These are phyloP conservation scores for Leccinum aurantiacum DNA, from an alignment of 768 basidiomycete genomes.

Conservation along the genomic window DNA sequence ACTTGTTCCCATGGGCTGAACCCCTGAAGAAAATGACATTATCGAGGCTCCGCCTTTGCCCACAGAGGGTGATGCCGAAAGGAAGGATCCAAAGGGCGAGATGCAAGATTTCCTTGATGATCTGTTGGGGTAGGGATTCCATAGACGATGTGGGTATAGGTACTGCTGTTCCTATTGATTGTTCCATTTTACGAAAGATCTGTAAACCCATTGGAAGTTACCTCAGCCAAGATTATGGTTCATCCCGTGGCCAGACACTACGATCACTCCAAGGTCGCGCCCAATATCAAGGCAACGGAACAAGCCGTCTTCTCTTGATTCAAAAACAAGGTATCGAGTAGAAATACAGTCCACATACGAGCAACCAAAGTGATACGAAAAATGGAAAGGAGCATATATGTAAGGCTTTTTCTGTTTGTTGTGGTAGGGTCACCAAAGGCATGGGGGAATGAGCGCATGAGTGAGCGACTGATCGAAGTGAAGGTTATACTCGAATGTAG, in stretches of 20 bases:
- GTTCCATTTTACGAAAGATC: background rate
- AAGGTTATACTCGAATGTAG: background rate
- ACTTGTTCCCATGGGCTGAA: constrained; percentile 3
- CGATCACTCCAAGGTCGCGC: background rate
- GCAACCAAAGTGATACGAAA: constrained; percentile 5
- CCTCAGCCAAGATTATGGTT: background rate
- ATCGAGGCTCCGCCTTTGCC: constrained; percentile 59
- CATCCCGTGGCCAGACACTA: background rate
- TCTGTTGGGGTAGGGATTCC: constrained; percentile 41
- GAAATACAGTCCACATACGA: constrained; percentile 5
- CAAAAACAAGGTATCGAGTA: background rate
- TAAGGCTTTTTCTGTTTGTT: background rate
- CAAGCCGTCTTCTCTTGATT: constrained; percentile 1
- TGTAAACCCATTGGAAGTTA: background rate
- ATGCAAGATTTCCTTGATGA: constrained; percentile 78
- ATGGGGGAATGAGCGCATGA: background rate
- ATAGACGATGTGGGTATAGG: background rate
- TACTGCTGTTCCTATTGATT: background rate
- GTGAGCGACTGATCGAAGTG: constrained; percentile 3
- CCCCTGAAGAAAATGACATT: constrained; percentile 30
- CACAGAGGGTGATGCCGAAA: constrained; percentile 25
- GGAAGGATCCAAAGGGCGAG: constrained; percentile 48
- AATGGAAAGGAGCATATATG: constrained; percentile 3
- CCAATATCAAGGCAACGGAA: background rate
- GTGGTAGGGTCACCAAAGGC: constrained; percentile 9